These are phyloP conservation scores for Beauveria australis DNA, from an alignment of 2,329 filamentous ascomycete genomes.

Conservation along the genomic window DNA sequence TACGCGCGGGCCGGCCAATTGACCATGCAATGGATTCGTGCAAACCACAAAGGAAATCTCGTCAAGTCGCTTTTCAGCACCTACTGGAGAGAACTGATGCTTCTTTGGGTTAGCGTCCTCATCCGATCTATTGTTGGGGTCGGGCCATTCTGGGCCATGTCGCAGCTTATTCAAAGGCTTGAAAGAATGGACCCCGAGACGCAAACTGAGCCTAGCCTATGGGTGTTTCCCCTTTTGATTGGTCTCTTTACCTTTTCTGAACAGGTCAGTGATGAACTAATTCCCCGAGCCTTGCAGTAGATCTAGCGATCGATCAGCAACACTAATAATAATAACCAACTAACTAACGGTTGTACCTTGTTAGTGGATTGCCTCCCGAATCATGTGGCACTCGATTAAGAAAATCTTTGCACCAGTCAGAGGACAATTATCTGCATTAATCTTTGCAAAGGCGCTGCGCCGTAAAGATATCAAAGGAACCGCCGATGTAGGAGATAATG, in stretches of 20 bases:
- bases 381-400: constrained; percentile 59
- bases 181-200: background rate
- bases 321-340: too few species aligned
- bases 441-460: constrained; percentile 73
- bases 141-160: constrained; percentile 8
- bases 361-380: constrained; percentile 54
- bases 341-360: constrained; percentile 37
- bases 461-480: constrained; percentile 67
- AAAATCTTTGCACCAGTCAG: constrained; percentile 58
- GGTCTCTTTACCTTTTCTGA: constrained; percentile 47
- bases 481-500: constrained; percentile 31
- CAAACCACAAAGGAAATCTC: background rate
- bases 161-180: background rate
- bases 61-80: background rate
- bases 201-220: background rate
- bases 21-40: background rate
- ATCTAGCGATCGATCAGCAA: constrained; percentile 29
- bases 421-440: constrained; percentile 59
- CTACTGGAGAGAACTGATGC: background rate
- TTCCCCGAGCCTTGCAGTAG: constrained; percentile 42
- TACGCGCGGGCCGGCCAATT: background rate
- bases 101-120: background rate
- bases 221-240: constrained; percentile 43
- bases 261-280: constrained; percentile 47
- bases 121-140: background rate